These are phyloP conservation scores for Melampsora occidentalis DNA, from an alignment of 1,284 basidiomycete species.

Conservation along the genomic window DNA sequence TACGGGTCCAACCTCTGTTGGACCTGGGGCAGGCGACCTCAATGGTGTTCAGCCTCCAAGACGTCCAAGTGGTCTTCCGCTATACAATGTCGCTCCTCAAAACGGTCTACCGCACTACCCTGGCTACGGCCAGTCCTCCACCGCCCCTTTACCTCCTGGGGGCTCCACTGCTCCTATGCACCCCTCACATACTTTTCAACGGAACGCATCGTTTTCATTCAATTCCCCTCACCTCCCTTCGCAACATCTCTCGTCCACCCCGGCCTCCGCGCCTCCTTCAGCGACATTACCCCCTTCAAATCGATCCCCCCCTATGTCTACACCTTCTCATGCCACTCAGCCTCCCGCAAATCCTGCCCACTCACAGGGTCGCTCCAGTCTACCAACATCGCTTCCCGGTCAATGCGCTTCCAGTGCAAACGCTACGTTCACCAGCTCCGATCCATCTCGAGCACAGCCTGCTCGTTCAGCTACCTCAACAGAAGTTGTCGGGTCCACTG, in stretches of 20 bases:
- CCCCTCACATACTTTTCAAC: background rate
- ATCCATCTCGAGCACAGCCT: background rate
- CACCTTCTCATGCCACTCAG: background rate
- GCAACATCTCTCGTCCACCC: background rate
- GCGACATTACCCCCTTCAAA: background rate
- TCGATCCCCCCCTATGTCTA: background rate
- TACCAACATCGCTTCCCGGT: background rate
- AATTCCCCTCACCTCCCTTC: background rate
- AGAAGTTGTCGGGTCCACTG: background rate
- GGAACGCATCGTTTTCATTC: background rate
- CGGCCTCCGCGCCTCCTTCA: conserved; percentile 2
- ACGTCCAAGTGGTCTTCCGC: background rate
- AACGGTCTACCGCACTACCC: background rate
- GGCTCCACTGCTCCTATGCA: background rate
- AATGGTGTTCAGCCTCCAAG: background rate
- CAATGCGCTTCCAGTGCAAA: background rate
- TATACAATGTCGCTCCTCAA: background rate
- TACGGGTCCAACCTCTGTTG: background rate
- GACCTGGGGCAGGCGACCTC: background rate
- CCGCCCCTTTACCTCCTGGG: background rate
- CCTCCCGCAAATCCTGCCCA: background rate
- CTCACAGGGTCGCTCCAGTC: conserved; percentile 6
- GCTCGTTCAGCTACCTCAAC: background rate
- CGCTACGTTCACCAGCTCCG: background rate
- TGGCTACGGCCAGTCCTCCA: background rate